Conservation (phyloP, 1,139 yeast species). For the Geotrichum bryndzae region DNA sequence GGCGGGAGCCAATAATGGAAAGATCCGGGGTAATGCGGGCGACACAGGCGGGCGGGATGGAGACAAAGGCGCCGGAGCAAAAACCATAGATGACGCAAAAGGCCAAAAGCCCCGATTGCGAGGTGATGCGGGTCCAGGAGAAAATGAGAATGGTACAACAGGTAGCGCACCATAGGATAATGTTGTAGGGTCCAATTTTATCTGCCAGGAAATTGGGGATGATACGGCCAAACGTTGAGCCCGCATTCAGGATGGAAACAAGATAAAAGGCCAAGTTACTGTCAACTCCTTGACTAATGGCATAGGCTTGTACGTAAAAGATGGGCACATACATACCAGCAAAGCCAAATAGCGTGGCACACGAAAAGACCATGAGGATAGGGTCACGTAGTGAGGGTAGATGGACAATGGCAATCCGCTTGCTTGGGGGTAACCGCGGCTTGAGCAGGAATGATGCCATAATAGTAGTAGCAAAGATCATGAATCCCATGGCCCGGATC, state of each 20-base stretch:
- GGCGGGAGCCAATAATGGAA: constrained; percentile 40
- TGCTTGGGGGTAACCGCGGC: constrained; percentile 32
- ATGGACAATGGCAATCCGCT: constrained; percentile 28
- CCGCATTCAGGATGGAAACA: constrained; percentile 49
- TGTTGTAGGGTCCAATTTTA: constrained; percentile 43
- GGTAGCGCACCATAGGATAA: constrained; percentile 33
- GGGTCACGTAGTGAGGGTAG: constrained; percentile 30
- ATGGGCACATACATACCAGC: constrained; percentile 36
- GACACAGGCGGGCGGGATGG: constrained; percentile 41
- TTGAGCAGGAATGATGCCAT: constrained; percentile 25
- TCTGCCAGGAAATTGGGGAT: constrained; percentile 46
- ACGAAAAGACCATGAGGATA: constrained; percentile 28
- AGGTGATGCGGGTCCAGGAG: constrained; percentile 39
- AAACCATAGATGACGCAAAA: constrained; percentile 46
- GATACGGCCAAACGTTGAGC: constrained; percentile 47
- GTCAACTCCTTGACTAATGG: constrained; percentile 24
- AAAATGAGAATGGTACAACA: constrained; percentile 26
- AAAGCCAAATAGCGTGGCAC: constrained; percentile 32
- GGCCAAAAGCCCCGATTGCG: constrained; percentile 41
- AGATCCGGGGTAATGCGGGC: constrained; percentile 50
- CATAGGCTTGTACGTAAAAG: constrained; percentile 35
- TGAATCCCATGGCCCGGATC: constrained; percentile 31
- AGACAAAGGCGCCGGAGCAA: constrained; percentile 42
- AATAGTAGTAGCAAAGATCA: constrained; percentile 25
- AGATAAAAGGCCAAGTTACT: constrained; percentile 27